Base-by-base conservation (phyloP, 306 rosid species). In the Abrus pulchellus region DNA sequence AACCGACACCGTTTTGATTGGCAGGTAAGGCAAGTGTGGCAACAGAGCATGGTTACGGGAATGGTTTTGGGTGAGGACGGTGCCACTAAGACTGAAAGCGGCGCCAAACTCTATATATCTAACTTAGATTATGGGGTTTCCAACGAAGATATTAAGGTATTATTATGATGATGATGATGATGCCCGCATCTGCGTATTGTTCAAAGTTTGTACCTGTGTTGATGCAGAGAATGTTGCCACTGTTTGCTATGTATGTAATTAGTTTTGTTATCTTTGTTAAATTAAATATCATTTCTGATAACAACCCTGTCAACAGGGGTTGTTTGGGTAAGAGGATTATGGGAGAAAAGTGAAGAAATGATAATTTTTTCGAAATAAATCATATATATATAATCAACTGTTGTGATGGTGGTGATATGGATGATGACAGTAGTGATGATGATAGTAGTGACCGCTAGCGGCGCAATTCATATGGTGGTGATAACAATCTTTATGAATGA, bases 121-220 rank as follows among this genome's bases (percentile, higher is more conserved):
- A 83, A 83, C 76, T 72, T 83, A 76, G 76, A 78, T n/a, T 8
- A 29, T 36, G 69, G 63, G 43, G 80, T 83, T 72, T 64, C 83
- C 29, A 65, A 65, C 41, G 49, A 52, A 8, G 86, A 83, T 50
- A 72, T 83, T 34, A 79, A 71, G 78, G 86, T 83, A 38, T 61
- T 29, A 10, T 60, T 1, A 6, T 34, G 9, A 34, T 36, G 13
- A 5, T 63, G 8, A 0, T 20, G 20, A 20, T 20, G 20, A 20
- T 64, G 70, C 13, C 9, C 1, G 7, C 0, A 13, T 38, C 6
- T 44, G 30, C 68, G 53, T 47, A 45, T 48, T 36, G 0, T 40
- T 49, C 13, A 3, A 53, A 63, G 9, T 72, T 41, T 59, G 9
- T 56, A 3, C 36, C 3, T 43, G 9, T 36, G 20, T 56, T 33